phyloP scores from a whole-genome alignment of 73 alveolate genomes.

The Loxodes magnus region DNA sequence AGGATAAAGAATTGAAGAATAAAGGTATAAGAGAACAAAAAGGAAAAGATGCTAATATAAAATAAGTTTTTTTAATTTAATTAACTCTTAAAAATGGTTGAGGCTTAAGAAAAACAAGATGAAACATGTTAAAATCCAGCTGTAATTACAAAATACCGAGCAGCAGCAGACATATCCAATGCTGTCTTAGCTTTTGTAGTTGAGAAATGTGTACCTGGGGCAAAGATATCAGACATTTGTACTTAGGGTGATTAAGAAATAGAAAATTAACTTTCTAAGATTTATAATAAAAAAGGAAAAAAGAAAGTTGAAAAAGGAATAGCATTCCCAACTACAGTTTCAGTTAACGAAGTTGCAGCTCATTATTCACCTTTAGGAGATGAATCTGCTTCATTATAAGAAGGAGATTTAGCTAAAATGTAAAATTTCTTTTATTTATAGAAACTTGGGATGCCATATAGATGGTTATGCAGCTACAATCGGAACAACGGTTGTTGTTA shows the following conservation, averaged over 20 bases:
- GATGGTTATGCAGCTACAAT: conserved; percentile 84
- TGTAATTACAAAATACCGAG: conserved; percentile 67
- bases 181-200: conserved; percentile 42
- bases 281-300: conserved; percentile 62
- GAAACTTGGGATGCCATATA: conserved; percentile 75
- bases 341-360: conserved; percentile 90
- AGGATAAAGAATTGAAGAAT: too few species aligned
- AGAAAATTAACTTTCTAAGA: conserved; percentile 46
- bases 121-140: conserved; percentile 61
- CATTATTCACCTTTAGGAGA: conserved; percentile 85
- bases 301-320: conserved; percentile 89
- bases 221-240: conserved; percentile 65
- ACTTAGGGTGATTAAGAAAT: conserved; percentile 56
- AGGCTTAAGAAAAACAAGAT: conserved; percentile 34
- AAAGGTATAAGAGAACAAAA: too few species aligned
- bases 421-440: conserved; percentile 7
- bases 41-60: too few species aligned
- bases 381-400: conserved; percentile 44
- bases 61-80: too few species aligned
- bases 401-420: conserved; percentile 83
- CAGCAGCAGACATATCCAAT: conserved; percentile 71
- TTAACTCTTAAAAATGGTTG: conserved; percentile 20
- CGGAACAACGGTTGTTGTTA: conserved; percentile 74
- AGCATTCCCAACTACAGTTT: conserved; percentile 95
- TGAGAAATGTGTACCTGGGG: conserved; percentile 47